Percentiles rank a stretch among this genome's conserved stretches.
These are phyloP conservation scores for Xylaria sp. DNA, from an alignment of 2,329 filamentous ascomycete species.

Conservation along the genomic window DNA sequence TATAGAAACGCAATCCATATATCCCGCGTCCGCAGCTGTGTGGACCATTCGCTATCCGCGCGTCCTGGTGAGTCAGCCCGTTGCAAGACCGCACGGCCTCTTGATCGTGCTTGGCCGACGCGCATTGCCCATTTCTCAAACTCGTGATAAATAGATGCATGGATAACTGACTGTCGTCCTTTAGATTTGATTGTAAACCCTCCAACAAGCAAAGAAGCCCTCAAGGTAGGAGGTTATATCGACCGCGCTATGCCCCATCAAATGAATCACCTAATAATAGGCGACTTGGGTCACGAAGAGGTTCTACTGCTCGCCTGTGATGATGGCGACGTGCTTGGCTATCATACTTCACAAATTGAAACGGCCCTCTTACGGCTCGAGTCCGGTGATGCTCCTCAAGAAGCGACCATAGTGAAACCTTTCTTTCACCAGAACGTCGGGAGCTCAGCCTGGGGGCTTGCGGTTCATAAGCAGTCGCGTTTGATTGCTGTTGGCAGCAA, in stretches of 20 bases:
- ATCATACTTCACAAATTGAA: constrained; percentile 68
- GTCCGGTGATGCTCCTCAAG: constrained; percentile 44
- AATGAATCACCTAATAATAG: constrained; percentile 76
- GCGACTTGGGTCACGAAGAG: constrained; percentile 76
- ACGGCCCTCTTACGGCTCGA: constrained; percentile 41
- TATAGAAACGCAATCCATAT: constrained; percentile 68
- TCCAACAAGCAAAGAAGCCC: constrained; percentile 54
- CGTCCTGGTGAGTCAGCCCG: constrained; percentile 49
- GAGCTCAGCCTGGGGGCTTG: constrained; percentile 86
- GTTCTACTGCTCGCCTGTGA: constrained; percentile 75
- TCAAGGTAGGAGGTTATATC: constrained; percentile 62
- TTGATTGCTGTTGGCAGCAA: constrained; percentile 90
- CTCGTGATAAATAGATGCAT: neutral
- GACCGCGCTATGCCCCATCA: constrained; percentile 65
- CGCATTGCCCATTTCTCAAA: neutral
- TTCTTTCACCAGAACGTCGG: constrained; percentile 84
- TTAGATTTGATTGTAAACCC: constrained; percentile 61
- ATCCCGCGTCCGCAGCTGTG: constrained; percentile 61
- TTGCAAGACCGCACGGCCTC: neutral
- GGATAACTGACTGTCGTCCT: constrained; percentile 7
- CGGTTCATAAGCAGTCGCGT: constrained; percentile 82
- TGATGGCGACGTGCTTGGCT: constrained; percentile 79
- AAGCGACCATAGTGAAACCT: constrained; percentile 40
- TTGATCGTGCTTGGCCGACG: neutral
- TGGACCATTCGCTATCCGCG: constrained; percentile 59